phyloP scores from a whole-genome alignment of 2,329 filamentous ascomycete genomes.

The Berkeleyomyces rouxiae region DNA sequence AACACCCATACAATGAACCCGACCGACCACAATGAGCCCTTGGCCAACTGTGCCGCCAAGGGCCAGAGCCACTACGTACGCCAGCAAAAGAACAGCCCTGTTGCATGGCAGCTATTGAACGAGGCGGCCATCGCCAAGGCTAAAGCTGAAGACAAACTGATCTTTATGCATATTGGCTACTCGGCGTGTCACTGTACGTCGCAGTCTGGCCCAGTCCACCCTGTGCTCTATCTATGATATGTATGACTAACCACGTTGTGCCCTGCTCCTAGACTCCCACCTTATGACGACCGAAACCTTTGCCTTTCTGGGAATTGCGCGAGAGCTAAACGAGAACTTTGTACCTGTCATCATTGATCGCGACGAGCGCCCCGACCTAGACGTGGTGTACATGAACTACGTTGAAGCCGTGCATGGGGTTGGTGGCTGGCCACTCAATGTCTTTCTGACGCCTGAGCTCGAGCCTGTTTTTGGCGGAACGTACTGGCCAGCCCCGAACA shows the following conservation, averaged over 20 bases:
- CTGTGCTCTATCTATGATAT: not conserved
- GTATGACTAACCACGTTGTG: slow-evolving; percentile 15
- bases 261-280: slow-evolving; percentile 46
- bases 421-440: slow-evolving; percentile 87
- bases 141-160: slow-evolving; percentile 64
- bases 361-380: slow-evolving; percentile 85
- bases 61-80: slow-evolving; percentile 43
- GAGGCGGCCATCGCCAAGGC: slow-evolving; percentile 61
- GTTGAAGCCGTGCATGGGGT: slow-evolving; percentile 80
- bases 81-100: slow-evolving; percentile 61
- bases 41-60: slow-evolving; percentile 21
- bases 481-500: slow-evolving; percentile 74
- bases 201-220: slow-evolving; percentile 9
- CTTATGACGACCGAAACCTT: slow-evolving; percentile 92
- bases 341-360: slow-evolving; percentile 86
- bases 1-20: slow-evolving; percentile 1
- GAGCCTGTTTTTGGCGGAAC: slow-evolving; percentile 92
- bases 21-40: not conserved
- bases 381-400: slow-evolving; percentile 97
- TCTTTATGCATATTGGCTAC: slow-evolving; percentile 92
- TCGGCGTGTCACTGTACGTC: slow-evolving; percentile 80
- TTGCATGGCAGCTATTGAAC: slow-evolving; percentile 83
- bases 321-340: slow-evolving; percentile 70
- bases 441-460: slow-evolving; percentile 87
- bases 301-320: slow-evolving; percentile 62